A percentile compares a stretch with the other conserved stretches of the same genome.
These are phyloP conservation scores for Cordyceps farinosa DNA, from an alignment of 2,329 filamentous ascomycete species.

Conservation along the genomic window DNA sequence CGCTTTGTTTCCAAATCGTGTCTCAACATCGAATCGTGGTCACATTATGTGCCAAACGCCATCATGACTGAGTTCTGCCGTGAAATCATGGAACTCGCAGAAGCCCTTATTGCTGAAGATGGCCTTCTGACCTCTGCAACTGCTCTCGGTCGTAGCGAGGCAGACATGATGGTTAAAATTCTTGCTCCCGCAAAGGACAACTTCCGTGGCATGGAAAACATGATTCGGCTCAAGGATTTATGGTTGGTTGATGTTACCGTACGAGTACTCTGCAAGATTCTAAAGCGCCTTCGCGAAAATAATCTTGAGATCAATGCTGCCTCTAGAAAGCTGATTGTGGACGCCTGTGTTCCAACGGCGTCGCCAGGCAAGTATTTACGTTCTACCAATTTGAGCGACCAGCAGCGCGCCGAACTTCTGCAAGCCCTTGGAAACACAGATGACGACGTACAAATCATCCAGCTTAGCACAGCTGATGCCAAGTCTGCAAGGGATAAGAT, in stretches of 20 bases:
- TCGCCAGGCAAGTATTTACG: conserved; percentile 52
- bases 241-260: conserved; percentile 83
- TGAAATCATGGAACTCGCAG: conserved; percentile 91
- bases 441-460: conserved; percentile 50
- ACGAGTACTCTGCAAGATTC: conserved; percentile 76
- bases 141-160: conserved; percentile 32
- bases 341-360: conserved; percentile 59
- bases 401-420: conserved; percentile 80
- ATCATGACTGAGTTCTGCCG: conserved; percentile 91
- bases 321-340: conserved; percentile 59
- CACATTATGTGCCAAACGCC: conserved; percentile 66
- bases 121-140: conserved; percentile 71
- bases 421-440: conserved; percentile 59
- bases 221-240: conserved; percentile 84
- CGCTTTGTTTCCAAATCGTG: conserved; percentile 76
- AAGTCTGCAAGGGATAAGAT: conserved; percentile 31
- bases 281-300: conserved; percentile 75
- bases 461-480: conserved; percentile 35
- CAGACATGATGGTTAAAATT: conserved; percentile 39
- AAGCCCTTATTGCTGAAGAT: conserved; percentile 79
- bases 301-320: conserved; percentile 64
- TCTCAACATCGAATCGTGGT: conserved; percentile 79
- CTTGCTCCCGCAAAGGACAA: conserved; percentile 39
- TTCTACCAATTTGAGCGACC: conserved; percentile 74
- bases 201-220: conserved; percentile 72